Evolutionary conservation across 2,329 filamentous ascomycete genomes (phyloP), one percentile per base, ranked within the genome.

Genomic region (Chaetomium globosum): DNA sequence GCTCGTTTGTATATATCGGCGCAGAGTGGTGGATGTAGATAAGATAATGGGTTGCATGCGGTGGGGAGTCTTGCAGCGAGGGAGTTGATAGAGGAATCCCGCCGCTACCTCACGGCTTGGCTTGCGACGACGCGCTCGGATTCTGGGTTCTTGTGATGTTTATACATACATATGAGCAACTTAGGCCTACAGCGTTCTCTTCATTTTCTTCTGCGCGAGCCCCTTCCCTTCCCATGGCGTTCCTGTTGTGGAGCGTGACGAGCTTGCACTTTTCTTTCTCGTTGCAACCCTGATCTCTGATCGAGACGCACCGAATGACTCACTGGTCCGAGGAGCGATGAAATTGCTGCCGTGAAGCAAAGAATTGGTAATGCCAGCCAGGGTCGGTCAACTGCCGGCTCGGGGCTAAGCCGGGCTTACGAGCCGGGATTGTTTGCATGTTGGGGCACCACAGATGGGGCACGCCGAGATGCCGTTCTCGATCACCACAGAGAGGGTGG

Each of bases 371-470:
- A 36, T 2, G 12, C 33, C 1, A 2, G 5, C 33, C 33, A 36
- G 33, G 33, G 12, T 36, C 33, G 9, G 33, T 19, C 36, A 55
- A 49, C 53, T 63, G 43, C 54, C 62, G 55, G 39, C 30, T 51
- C 64, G 54, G 58, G 49, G 33, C 16, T 65, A 65, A 59, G 31
- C 54, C 64, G 53, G 64, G 62, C 23, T 26, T 65, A 65, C 61
- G 65, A 65, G 49, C 13, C 31, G 26, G 51, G 23, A 10, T 49
- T 26, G 46, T 23, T 51, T 23, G 48, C 12, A 36, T 36, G 21
- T 28, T 26, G 39, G 19, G 39, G 39, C 26, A 26, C 26, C 26
- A 26, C 26, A 26, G 26, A 26, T 26, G 26, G 26, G 26, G 26
- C 26, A 26, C 26, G 26, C 26, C 26, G 26, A 26, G 26, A 26